These are phyloP conservation scores for Ophiostoma quercus DNA, from an alignment of 2,329 filamentous ascomycete genomes.

Conservation along the genomic window DNA sequence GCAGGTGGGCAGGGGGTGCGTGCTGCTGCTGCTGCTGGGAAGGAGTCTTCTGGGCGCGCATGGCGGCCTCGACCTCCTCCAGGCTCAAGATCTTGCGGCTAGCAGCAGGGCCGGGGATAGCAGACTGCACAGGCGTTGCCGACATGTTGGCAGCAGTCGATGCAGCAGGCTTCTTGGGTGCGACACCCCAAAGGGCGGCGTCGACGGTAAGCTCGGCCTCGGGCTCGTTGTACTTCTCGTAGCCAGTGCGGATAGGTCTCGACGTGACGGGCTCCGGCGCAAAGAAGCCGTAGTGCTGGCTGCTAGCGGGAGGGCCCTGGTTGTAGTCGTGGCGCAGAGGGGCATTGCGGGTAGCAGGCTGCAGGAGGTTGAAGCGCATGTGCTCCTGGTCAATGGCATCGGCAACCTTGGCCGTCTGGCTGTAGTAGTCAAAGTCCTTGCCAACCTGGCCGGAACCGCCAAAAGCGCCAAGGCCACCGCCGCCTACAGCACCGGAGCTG, in stretches of 20 bases:
- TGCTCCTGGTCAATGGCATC: slow-evolving; percentile 88
- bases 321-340: slow-evolving; percentile 25
- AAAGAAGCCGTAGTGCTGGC: slow-evolving; percentile 26
- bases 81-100: slow-evolving; percentile 84
- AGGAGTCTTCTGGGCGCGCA: slow-evolving; percentile 62
- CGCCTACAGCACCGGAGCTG: slow-evolving; percentile 26
- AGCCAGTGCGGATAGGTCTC: slow-evolving; percentile 70
- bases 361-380: slow-evolving; percentile 71
- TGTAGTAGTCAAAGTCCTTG: slow-evolving; percentile 17
- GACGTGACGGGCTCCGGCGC: slow-evolving; percentile 30
- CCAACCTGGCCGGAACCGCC: slow-evolving; percentile 31
- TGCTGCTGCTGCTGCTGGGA: slow-evolving; percentile 27
- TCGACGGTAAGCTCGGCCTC: slow-evolving; percentile 89
- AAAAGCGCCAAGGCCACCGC: slow-evolving; percentile 2
- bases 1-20: slow-evolving; percentile 29
- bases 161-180: slow-evolving; percentile 50
- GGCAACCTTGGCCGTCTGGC: slow-evolving; percentile 52
- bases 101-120: slow-evolving; percentile 34
- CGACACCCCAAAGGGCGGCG: slow-evolving; percentile 84
- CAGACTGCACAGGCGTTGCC: slow-evolving; percentile 21
- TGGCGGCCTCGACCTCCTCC: slow-evolving; percentile 92
- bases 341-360: slow-evolving; percentile 51
- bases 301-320: slow-evolving; percentile 28
- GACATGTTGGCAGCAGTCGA: slow-evolving; percentile 24
- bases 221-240: slow-evolving; percentile 86